Conservation (phyloP, 164 flowering plant genomes). For the Sedum album region DNA sequence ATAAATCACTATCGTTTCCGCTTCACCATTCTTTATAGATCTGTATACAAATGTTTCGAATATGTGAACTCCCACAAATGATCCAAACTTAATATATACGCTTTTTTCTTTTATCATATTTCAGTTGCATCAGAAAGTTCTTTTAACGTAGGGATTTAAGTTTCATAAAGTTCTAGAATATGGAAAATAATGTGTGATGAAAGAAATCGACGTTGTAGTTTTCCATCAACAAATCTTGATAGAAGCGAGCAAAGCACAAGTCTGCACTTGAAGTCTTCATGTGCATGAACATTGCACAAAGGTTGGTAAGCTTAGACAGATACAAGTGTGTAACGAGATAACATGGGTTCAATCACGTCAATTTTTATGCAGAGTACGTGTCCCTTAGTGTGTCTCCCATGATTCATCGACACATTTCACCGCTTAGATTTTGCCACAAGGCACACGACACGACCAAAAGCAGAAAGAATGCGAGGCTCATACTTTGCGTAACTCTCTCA, state of each 20-base stretch:
- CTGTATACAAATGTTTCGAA: too few relatives aligned
- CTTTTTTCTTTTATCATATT: too few relatives aligned
- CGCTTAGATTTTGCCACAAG: not conserved
- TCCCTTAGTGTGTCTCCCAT: not conserved
- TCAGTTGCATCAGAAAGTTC: not conserved
- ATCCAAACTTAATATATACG: too few relatives aligned
- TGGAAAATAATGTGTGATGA: too few relatives aligned
- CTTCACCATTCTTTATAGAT: too few relatives aligned
- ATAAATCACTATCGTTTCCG: too few relatives aligned
- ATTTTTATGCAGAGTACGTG: not conserved
- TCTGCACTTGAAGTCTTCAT: not conserved
- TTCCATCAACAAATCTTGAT: too few relatives aligned
- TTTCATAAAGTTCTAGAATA: too few relatives aligned
- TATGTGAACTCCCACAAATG: too few relatives aligned
- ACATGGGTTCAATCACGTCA: not conserved
- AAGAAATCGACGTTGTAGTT: too few relatives aligned
- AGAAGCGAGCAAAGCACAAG: not conserved
- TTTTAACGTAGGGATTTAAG: too few relatives aligned
- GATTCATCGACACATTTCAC: slow-evolving; percentile 2
- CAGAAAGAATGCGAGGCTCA: not conserved
- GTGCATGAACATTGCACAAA: not conserved
- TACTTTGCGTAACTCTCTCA: not conserved
- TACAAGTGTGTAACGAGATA: not conserved
- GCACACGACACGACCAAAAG: not conserved
- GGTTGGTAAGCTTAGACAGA: not conserved